Evolutionary conservation across 805 yeast species (phyloP), one percentile per base, ranked within the genome.

Genomic region (Jamesozyma rosinii): DNA sequence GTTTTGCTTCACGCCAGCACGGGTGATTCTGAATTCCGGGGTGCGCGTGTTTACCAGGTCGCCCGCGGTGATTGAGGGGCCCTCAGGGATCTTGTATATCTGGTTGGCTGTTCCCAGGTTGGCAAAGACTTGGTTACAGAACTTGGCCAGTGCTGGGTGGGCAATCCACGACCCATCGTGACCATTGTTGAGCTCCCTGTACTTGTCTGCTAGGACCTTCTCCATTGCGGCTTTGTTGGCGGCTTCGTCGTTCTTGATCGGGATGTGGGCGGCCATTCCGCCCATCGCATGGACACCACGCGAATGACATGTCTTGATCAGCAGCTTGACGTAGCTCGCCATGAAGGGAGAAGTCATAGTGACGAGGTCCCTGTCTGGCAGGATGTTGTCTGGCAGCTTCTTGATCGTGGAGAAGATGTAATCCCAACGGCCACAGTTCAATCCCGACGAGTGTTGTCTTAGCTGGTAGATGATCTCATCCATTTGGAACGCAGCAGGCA

Each of bases 101-200:
- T 83, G 92, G 69, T 83, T 83, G 50, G 89, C 85, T 32, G 90
- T 84, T 51, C 84, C 83, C 89, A 83, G 80, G 60, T 80, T 76
- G 59, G 79, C 74, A 67, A 83, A 83, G 18, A 83, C 83, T 55
- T 75, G 72, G 58, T 81, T 72, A 35, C 86, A 88, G 49, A 83
- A 75, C 15, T 81, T 74, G 21, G 83, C 84, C 61, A 83, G 70
- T 18, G 88, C 89, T 15, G 94, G 94, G 57, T 83, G 92, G 14
- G 90, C 90, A 59, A 83, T 83, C 94, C 94, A 83, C 46, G 90
- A 81, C 41, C 92, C 88, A 68, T 83, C 94, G 65, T 85, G 87
- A 39, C 92, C 92, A 43, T 83, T 81, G 40, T 70, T 65, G 38
- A 82, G 83, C 65, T 83, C 94, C 54, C 92, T 70, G 51, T 80